Percentiles rank a stretch among this genome's conserved stretches.
These are phyloP conservation scores for Suillus alpinus DNA, from an alignment of 768 basidiomycete species.

Conservation along the genomic window DNA sequence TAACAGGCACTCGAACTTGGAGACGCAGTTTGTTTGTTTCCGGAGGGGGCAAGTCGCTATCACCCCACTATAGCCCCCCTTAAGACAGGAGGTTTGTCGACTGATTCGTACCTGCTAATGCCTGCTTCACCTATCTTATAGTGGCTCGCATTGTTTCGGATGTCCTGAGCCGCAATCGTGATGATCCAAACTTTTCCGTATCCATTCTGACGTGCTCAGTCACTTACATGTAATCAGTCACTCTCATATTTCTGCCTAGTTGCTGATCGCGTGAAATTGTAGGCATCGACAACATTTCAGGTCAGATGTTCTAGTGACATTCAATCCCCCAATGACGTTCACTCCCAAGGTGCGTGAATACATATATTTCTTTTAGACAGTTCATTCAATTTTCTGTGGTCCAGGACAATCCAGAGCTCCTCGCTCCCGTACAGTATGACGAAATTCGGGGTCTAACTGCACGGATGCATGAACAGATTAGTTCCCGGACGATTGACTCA, in stretches of 20 bases:
- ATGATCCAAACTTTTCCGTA: slow-evolving; percentile 69
- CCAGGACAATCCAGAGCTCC: slow-evolving; percentile 68
- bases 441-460: slow-evolving; percentile 60
- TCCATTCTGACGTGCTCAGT: slow-evolving; percentile 75
- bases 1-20: slow-evolving; percentile 69
- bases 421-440: slow-evolving; percentile 62
- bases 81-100: slow-evolving; percentile 74
- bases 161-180: slow-evolving; percentile 63
- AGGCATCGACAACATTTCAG: slow-evolving; percentile 88
- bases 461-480: slow-evolving; percentile 65
- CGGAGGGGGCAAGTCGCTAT: slow-evolving; percentile 84
- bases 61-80: slow-evolving; percentile 85
- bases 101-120: not conserved
- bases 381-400: slow-evolving; percentile 5
- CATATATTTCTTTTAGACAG: not conserved
- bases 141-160: slow-evolving; percentile 83
- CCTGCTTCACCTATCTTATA: slow-evolving; percentile 23
- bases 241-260: not conserved
- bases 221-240: slow-evolving; percentile 64
- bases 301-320: slow-evolving; percentile 83
- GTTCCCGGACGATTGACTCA: slow-evolving; percentile 76
- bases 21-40: slow-evolving; percentile 80
- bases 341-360: slow-evolving; percentile 49
- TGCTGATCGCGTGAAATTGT: slow-evolving; percentile 8
- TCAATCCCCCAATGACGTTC: slow-evolving; percentile 68